These are phyloP conservation scores for Penicillium occitanis DNA, from an alignment of 2,329 filamentous ascomycete genomes.

Conservation along the genomic window DNA sequence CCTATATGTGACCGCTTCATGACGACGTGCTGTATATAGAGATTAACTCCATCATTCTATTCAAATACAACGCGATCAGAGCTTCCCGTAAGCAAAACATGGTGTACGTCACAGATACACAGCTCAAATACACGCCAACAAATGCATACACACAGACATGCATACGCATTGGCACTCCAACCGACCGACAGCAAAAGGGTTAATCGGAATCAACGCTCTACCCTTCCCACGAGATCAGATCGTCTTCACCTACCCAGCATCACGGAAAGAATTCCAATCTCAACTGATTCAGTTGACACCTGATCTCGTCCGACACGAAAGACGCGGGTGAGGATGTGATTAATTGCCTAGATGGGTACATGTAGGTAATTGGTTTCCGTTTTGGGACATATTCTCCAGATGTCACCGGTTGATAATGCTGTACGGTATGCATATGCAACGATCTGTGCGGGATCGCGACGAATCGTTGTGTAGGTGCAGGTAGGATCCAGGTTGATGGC, in stretches of 20 bases:
- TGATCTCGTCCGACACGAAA: neutral
- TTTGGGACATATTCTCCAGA: neutral
- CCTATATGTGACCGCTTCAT: neutral
- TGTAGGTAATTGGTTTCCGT: neutral
- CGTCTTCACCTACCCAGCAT: neutral
- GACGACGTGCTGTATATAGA: too few species aligned
- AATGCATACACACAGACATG: constrained; percentile 6
- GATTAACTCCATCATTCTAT: neutral
- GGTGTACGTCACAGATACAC: neutral
- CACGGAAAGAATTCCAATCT: neutral
- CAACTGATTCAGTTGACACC: neutral
- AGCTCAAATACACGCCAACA: neutral
- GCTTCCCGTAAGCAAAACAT: neutral
- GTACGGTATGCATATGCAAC: neutral
- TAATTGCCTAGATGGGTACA: neutral
- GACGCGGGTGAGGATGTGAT: neutral
- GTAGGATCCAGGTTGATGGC: neutral
- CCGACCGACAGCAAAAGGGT: neutral
- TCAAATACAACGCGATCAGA: neutral
- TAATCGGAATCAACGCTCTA: neutral
- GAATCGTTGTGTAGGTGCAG: neutral
- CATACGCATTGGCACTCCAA: neutral
- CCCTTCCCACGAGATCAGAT: neutral
- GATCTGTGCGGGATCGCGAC: neutral
- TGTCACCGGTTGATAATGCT: neutral